phyloP scores from a whole-genome alignment of 129 eudicot genomes.

The Pulicaria dysenterica region DNA sequence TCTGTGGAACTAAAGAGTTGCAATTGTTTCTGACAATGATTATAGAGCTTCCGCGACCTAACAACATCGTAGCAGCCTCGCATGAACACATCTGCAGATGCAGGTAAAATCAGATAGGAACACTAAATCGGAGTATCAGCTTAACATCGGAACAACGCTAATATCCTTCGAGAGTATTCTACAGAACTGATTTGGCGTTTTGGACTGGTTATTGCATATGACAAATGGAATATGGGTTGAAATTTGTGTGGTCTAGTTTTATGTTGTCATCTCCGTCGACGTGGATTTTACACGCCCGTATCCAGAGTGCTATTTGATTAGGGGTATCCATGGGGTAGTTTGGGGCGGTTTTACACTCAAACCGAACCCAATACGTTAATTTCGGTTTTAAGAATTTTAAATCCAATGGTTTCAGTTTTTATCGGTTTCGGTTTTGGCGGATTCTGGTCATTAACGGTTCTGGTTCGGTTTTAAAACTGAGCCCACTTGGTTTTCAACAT shows the following conservation, averaged over 20 bases:
- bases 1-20: constrained; percentile 10
- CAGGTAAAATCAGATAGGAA: background rate
- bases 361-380: no score
- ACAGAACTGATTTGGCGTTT: background rate
- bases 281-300: no score
- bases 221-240: background rate
- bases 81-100: constrained; percentile 29
- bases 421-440: no score
- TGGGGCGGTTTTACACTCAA: no score
- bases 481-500: no score
- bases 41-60: constrained; percentile 29
- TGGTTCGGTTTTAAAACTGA: no score
- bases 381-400: no score
- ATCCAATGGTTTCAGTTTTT: no score
- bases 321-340: no score
- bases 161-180: no score
- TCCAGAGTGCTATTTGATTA: no score
- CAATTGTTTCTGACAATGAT: constrained; percentile 22
- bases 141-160: background rate
- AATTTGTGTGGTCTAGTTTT: constrained; percentile 31
- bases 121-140: background rate
- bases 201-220: background rate
- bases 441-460: no score
- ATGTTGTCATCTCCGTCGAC: background rate
- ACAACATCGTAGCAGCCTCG: constrained; percentile 27